Conservation (phyloP, 306 rosid genomes). For the Sphenostylis stenocarpa region DNA sequence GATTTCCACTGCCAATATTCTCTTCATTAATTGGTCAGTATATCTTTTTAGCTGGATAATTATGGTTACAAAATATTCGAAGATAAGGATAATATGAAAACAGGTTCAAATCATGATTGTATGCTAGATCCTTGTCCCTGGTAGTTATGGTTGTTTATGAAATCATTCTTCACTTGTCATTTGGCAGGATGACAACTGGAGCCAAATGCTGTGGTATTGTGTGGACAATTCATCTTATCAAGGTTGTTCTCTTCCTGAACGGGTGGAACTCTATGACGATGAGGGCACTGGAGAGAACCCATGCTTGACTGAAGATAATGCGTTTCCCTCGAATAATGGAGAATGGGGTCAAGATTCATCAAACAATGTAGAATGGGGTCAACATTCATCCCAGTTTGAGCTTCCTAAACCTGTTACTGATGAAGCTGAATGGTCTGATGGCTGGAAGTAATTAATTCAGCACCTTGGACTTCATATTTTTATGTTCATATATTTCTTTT, state of each 20-base stretch:
- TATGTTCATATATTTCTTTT: neutral
- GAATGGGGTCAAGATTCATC: constrained; percentile 37
- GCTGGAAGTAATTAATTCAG: constrained; percentile 60
- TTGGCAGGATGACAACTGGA: constrained; percentile 79
- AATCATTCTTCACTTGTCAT: constrained; percentile 25
- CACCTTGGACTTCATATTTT: neutral
- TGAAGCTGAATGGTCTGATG: constrained; percentile 90
- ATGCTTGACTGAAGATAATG: constrained; percentile 28
- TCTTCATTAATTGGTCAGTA: constrained; percentile 1
- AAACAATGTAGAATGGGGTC: constrained; percentile 25
- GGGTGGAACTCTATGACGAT: constrained; percentile 33
- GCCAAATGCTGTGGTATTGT: constrained; percentile 81
- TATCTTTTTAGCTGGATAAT: constrained; percentile 15
- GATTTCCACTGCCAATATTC: neutral
- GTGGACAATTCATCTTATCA: constrained; percentile 73
- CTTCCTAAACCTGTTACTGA: constrained; percentile 45
- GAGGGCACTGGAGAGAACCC: constrained; percentile 37
- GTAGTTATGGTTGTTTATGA: constrained; percentile 17
- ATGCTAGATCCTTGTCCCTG: constrained; percentile 17
- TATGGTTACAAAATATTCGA: constrained; percentile 13
- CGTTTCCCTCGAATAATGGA: neutral
- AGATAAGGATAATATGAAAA: neutral
- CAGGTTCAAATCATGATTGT: constrained; percentile 13
- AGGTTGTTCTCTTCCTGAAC: constrained; percentile 80
- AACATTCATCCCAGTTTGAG: constrained; percentile 34